Percentiles rank a stretch among this genome's conserved stretches.
Evolutionary conservation across 352 stramenopile species (phyloP).

Genomic region (Thalassiosira delicatula): DNA sequence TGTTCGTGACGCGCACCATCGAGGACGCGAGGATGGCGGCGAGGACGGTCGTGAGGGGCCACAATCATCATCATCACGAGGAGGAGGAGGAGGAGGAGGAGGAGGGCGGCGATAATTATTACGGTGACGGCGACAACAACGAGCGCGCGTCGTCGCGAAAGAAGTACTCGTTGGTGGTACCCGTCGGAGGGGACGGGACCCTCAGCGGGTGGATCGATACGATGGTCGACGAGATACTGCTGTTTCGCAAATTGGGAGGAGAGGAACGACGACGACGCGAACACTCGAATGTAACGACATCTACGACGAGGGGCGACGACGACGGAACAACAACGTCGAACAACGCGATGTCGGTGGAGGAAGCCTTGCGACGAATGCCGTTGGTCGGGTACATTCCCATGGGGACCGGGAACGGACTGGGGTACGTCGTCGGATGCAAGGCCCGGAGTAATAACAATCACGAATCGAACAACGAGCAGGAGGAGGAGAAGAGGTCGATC

Average conservation of each 20-base stretch:
- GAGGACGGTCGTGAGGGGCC: conserved; percentile 31
- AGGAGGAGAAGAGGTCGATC: conserved; percentile 3
- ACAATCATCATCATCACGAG: too few relatives aligned
- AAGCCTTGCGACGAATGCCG: conserved; percentile 56
- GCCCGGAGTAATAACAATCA: too few relatives aligned
- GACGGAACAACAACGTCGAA: too few relatives aligned
- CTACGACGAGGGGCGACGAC: too few relatives aligned
- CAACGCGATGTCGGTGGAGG: conserved; percentile 26
- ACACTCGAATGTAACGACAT: too few relatives aligned
- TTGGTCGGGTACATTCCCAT: conserved; percentile 72
- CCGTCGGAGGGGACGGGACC: conserved; percentile 77
- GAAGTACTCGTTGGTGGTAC: conserved; percentile 62
- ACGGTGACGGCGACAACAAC: too few relatives aligned
- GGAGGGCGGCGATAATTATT: too few relatives aligned
- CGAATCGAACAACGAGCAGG: not conserved
- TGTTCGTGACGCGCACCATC: conserved; percentile 61
- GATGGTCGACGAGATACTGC: conserved; percentile 47
- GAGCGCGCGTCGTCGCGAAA: too few relatives aligned
- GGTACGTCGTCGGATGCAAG: conserved; percentile 66
- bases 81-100: too few relatives aligned
- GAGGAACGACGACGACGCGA: too few relatives aligned
- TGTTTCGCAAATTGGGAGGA: conserved; percentile 25
- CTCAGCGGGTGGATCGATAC: conserved; percentile 70
- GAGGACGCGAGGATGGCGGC: conserved; percentile 59
- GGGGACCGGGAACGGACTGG: conserved; percentile 76